phyloP scores from a whole-genome alignment of 1,284 basidiomycete genomes.

The Ustilago bromivora region DNA sequence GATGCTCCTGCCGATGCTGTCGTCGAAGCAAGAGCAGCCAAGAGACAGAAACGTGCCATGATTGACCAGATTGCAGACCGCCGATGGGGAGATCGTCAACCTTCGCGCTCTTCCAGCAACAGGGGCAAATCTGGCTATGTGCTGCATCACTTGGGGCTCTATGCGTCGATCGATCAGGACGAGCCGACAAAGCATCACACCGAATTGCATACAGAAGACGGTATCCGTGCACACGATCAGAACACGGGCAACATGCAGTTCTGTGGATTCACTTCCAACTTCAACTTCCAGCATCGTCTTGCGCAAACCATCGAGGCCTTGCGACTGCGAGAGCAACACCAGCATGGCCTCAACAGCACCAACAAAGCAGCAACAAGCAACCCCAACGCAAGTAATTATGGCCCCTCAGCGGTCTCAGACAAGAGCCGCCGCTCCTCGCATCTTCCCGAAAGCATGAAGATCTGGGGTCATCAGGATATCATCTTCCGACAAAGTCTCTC shows the following conservation, averaged over 20 bases:
- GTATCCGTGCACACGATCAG: constrained; percentile 51
- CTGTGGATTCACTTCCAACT: constrained; percentile 55
- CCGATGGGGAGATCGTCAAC: constrained; percentile 35
- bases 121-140: constrained; percentile 40
- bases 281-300: constrained; percentile 53
- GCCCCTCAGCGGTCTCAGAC: not conserved
- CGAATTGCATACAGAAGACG: constrained; percentile 47
- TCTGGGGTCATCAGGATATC: constrained; percentile 51
- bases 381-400: constrained; percentile 5
- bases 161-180: constrained; percentile 46
- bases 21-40: constrained; percentile 30
- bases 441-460: constrained; percentile 49
- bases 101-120: constrained; percentile 21
- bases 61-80: constrained; percentile 49
- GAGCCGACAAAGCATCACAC: constrained; percentile 29
- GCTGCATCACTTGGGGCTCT: constrained; percentile 42
- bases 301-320: constrained; percentile 46
- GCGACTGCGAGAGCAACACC: constrained; percentile 40
- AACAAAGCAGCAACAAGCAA: constrained; percentile 2
- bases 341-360: constrained; percentile 18
- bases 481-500: constrained; percentile 44
- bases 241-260: constrained; percentile 54
- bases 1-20: constrained; percentile 16
- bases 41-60: constrained; percentile 43
- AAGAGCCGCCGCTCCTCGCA: constrained; percentile 26